phyloP scores from a whole-genome alignment of 768 basidiomycete species.

The Coprinopsis marcescibilis region DNA sequence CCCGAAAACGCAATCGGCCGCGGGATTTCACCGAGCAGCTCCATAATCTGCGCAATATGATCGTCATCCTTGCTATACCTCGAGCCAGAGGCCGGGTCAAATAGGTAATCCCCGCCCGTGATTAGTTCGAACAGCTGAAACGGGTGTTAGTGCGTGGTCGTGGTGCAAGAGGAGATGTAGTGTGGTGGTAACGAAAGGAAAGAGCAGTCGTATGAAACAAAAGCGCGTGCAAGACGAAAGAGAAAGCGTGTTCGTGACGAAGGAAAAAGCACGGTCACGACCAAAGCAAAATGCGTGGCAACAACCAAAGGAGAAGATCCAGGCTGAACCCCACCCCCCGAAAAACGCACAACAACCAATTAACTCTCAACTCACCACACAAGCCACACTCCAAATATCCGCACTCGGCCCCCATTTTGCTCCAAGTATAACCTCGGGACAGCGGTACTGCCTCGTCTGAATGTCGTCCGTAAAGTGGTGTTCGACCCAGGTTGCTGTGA shows the following conservation, averaged over 20 bases:
- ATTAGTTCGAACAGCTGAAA: conserved; percentile 87
- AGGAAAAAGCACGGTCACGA: too few species aligned
- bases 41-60: conserved; percentile 97
- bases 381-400: conserved; percentile 95
- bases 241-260: too few species aligned
- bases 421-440: conserved; percentile 95
- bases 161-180: too few species aligned
- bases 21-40: conserved; percentile 89
- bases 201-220: too few species aligned
- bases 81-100: conserved; percentile 92
- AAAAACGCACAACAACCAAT: too few species aligned
- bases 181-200: too few species aligned
- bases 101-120: conserved; percentile 95
- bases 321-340: too few species aligned
- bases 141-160: background rate
- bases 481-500: conserved; percentile 76
- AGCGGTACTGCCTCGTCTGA: conserved; percentile 94
- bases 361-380: conserved; percentile 81
- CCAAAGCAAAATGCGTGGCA: too few species aligned
- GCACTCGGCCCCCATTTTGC: conserved; percentile 94
- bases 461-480: conserved; percentile 99
- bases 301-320: too few species aligned
- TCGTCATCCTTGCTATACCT: conserved; percentile 96
- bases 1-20: conserved; percentile 79
- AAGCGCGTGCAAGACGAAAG: too few species aligned